Percentiles rank a stretch among this genome's conserved stretches.
phyloP scores from a whole-genome alignment of 2,329 filamentous ascomycete genomes.

The Xylariaceae sp. region DNA sequence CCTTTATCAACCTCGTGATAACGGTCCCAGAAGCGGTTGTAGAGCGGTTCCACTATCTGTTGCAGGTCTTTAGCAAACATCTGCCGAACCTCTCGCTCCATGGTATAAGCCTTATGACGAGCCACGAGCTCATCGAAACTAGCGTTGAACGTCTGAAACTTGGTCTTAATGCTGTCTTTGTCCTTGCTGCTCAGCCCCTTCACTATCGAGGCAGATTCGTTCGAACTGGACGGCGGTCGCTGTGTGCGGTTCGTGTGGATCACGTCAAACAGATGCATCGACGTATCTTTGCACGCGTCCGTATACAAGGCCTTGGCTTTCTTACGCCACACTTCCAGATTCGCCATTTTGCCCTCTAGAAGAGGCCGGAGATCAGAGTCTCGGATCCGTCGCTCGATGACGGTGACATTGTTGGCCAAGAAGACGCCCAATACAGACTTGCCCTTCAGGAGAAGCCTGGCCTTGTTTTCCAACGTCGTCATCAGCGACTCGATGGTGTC shows the following conservation, averaged over 20 bases:
- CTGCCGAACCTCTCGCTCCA: conserved; percentile 84
- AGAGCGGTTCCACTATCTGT: conserved; percentile 87
- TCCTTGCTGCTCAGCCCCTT: conserved; percentile 84
- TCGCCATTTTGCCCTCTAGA: conserved; percentile 58
- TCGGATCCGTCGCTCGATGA: conserved; percentile 78
- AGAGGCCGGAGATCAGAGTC: conserved; percentile 72
- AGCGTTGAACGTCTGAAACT: conserved; percentile 86
- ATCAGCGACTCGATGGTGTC: conserved; percentile 85
- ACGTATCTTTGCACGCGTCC: conserved; percentile 83
- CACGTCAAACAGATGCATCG: conserved; percentile 77
- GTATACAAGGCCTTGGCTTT: conserved; percentile 76
- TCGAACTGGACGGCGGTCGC: conserved; percentile 66
- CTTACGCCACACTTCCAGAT: conserved; percentile 81
- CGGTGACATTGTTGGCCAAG: conserved; percentile 77
- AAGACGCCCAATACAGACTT: conserved; percentile 83
- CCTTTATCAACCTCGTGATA: conserved; percentile 98
- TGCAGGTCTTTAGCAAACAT: conserved; percentile 80
- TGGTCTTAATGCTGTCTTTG: conserved; percentile 92
- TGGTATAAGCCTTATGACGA: conserved; percentile 74
- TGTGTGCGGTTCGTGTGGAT: conserved; percentile 77
- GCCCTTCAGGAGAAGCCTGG: conserved; percentile 64
- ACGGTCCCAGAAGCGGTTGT: conserved; percentile 91
- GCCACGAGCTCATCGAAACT: conserved; percentile 84
- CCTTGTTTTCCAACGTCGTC: conserved; percentile 67
- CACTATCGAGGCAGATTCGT: conserved; percentile 78